Conservation (phyloP, 768 basidiomycete species). For the Favolaschia claudopus region DNA sequence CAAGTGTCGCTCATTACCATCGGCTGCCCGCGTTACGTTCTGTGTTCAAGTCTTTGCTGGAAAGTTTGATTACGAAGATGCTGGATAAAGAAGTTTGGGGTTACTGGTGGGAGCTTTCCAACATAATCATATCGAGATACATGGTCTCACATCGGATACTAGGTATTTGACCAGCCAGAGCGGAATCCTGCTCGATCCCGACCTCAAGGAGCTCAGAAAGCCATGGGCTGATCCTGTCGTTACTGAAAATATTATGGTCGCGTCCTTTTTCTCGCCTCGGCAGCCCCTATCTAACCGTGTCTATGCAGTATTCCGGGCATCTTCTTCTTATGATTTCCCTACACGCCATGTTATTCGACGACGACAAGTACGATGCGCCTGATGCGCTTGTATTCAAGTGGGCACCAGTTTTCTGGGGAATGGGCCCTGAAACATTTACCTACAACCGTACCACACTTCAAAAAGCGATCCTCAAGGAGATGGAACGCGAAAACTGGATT, state of each 20-base stretch:
- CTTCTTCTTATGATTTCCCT: constrained; percentile 21
- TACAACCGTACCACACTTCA: constrained; percentile 20
- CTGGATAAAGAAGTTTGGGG: constrained; percentile 16
- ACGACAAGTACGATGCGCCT: constrained; percentile 23
- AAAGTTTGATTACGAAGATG: constrained; percentile 12
- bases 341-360: constrained; percentile 21
- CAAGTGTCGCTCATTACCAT: constrained; percentile 13
- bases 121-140: too few species aligned
- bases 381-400: constrained; percentile 20
- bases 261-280: neutral
- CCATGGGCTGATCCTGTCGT: constrained; percentile 16
- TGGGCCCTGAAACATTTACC: constrained; percentile 15
- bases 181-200: constrained; percentile 7
- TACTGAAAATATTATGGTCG: constrained; percentile 20
- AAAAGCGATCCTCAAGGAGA: constrained; percentile 15
- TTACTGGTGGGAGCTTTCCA: too few species aligned
- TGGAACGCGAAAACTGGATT: constrained; percentile 22
- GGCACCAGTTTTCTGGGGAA: constrained; percentile 23
- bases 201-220: constrained; percentile 19
- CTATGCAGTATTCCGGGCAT: constrained; percentile 18
- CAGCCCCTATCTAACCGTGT: neutral
- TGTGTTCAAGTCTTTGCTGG: constrained; percentile 16
- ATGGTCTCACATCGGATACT: too few species aligned
- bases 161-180: constrained; percentile 22
- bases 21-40: constrained; percentile 20